Conservation (phyloP, 805 yeast species). For the Clavispora santaluciae region DNA sequence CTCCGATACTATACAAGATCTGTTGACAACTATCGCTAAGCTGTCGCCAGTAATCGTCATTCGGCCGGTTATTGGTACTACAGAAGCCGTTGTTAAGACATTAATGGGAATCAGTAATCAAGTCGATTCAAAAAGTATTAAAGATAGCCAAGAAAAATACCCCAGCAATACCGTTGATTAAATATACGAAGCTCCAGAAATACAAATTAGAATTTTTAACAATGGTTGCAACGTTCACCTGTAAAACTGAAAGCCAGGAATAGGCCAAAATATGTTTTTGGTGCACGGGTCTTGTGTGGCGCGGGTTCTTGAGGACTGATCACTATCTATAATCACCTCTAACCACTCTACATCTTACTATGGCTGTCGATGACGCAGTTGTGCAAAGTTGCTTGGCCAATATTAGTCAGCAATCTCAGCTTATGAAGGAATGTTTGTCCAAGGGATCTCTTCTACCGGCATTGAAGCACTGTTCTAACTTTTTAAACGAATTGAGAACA, state of each 20-base stretch:
- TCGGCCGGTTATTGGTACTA: constrained; percentile 86
- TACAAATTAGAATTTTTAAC: too few relatives aligned
- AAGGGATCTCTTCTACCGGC: constrained; percentile 74
- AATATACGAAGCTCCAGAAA: neutral
- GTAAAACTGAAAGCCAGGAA: too few relatives aligned
- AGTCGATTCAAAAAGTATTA: constrained; percentile 60
- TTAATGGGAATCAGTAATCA: constrained; percentile 80
- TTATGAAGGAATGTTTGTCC: constrained; percentile 74
- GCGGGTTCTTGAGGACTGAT: neutral
- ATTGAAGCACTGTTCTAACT: constrained; percentile 76
- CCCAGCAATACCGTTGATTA: constrained; percentile 16
- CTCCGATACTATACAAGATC: constrained; percentile 62
- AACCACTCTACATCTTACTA: neutral
- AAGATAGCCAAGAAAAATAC: constrained; percentile 64
- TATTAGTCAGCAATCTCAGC: constrained; percentile 65
- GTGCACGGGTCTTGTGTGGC: neutral
- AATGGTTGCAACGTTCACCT: too few relatives aligned
- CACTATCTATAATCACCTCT: neutral
- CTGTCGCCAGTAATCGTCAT: constrained; percentile 78
- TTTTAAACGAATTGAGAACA: constrained; percentile 77
- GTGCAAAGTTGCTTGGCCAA: constrained; percentile 22
- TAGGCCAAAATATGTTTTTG: neutral
- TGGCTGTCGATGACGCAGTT: neutral
- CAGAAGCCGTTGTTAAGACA: constrained; percentile 82
- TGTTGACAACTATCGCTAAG: constrained; percentile 61